Base-by-base conservation (phyloP, 805 yeast genomes). In the Hyphopichia homilentoma region DNA sequence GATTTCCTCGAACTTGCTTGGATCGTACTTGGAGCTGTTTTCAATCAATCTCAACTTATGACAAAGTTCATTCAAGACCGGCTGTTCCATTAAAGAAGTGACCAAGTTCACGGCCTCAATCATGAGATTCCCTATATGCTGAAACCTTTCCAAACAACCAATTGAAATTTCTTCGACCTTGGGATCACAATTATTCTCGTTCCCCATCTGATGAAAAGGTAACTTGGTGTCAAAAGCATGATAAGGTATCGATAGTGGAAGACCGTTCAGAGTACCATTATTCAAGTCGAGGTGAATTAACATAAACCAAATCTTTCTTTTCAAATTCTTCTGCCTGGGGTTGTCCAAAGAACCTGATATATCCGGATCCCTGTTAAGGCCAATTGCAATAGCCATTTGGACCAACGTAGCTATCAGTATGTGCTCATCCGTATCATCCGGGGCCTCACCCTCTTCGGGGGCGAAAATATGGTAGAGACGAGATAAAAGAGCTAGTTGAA, bases 401-500 rank as follows among this genome's bases (percentile, higher is more conserved):
- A 68, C 52, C 23, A 71, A 43, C 33, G 44, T 31, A 5, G 42
- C 40, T 14, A 34, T 38, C 26, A 32, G 34, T 11, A 59, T 59
- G 11, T 58, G 50, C 5, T 38, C 25, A 15, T 35, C 36, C 9
- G 61, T 50, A 34, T 61, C 65, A 42, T 63, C 65, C 18, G 61
- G 57, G 4, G 68, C 61, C 39, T 67, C 73, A 12, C 50, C 52
- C 41, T 73, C 77, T 38, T 77, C 80, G 1, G 84, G 81, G 7
- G 81, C 70, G 36, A 67, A 60, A 38, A 62, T 67, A 39, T 64
- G 70, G 54, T 79, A 80, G 28, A 68, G 53, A 37, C 77, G 74
- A 51, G 77, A 63, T 47, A 60, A 77, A n/a, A 77, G 54, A 1
- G 78, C 79, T 47, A 77, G 77, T 46, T 80, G 86, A 21, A 81